phyloP scores from a whole-genome alignment of 441 rosid species.

The Adansonia gregorii region DNA sequence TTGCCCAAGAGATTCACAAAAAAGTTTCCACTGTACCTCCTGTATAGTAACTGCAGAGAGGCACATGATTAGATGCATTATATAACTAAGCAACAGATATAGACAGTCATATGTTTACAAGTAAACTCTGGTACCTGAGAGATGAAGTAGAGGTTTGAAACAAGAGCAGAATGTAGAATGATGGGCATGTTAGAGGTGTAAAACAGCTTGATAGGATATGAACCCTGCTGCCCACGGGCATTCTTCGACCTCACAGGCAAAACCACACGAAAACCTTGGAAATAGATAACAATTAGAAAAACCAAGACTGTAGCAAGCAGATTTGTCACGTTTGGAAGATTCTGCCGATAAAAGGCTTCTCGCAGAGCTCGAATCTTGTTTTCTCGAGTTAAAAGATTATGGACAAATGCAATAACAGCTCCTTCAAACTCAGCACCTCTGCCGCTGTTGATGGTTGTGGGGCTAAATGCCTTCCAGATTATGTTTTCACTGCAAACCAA shows the following conservation, averaged over 20 bases:
- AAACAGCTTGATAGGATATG: constrained; percentile 83
- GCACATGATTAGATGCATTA: constrained; percentile 15
- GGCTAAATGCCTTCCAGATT: constrained; percentile 96
- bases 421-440: constrained; percentile 99
- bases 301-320: constrained; percentile 28
- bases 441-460: constrained; percentile 91
- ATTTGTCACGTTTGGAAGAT: constrained; percentile 88
- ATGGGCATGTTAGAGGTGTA: constrained; percentile 86
- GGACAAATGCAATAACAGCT: constrained; percentile 89
- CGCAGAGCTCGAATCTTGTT: constrained; percentile 84
- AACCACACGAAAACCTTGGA: constrained; percentile 89
- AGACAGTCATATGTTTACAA: not conserved
- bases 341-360: constrained; percentile 93
- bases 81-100: not conserved
- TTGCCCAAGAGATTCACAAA: constrained; percentile 76
- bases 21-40: constrained; percentile 77
- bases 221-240: constrained; percentile 90
- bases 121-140: constrained; percentile 63
- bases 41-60: constrained; percentile 58
- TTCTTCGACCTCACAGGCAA: constrained; percentile 76
- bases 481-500: constrained; percentile 63
- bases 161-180: constrained; percentile 89
- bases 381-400: constrained; percentile 73
- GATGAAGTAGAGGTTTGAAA: constrained; percentile 85
- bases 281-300: constrained; percentile 41